Evolutionary conservation across 371 early-diverging fungal genomes (phyloP).

Genomic region (Mucor sp.): DNA sequence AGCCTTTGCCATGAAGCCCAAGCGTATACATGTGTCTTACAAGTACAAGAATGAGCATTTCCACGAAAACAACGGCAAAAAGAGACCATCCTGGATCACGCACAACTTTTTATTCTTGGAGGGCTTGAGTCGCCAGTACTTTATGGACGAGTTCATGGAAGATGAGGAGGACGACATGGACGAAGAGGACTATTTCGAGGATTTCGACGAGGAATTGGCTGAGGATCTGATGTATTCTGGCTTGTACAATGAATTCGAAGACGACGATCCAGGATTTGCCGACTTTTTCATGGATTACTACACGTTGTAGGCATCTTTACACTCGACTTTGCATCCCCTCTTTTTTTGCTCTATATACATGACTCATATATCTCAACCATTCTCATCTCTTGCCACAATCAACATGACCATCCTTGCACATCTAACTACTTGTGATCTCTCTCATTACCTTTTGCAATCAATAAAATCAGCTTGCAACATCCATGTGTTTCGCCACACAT

Average conservation of each 20-base stretch:
- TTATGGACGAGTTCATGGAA: neutral
- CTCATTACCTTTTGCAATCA: neutral
- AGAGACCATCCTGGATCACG: neutral
- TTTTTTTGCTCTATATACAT: neutral
- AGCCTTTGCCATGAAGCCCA: neutral
- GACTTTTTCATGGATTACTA: neutral
- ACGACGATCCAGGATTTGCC: neutral
- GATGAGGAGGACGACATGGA: neutral
- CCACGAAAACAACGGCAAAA: neutral
- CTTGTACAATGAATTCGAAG: neutral
- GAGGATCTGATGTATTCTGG: neutral
- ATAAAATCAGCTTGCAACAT: neutral
- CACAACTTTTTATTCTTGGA: neutral
- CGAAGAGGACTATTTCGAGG: neutral
- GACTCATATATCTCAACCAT: neutral
- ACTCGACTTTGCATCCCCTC: neutral
- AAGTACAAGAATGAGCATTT: neutral
- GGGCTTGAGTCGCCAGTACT: neutral
- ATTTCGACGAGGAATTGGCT: neutral
- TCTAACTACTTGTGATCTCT: neutral
- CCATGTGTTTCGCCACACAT: neutral
- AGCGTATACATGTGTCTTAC: neutral
- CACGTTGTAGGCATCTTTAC: neutral
- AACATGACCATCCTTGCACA: neutral
- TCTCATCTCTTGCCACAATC: neutral